These are phyloP conservation scores for Apiospora marii DNA, from an alignment of 2,329 filamentous ascomycete genomes.

Conservation along the genomic window DNA sequence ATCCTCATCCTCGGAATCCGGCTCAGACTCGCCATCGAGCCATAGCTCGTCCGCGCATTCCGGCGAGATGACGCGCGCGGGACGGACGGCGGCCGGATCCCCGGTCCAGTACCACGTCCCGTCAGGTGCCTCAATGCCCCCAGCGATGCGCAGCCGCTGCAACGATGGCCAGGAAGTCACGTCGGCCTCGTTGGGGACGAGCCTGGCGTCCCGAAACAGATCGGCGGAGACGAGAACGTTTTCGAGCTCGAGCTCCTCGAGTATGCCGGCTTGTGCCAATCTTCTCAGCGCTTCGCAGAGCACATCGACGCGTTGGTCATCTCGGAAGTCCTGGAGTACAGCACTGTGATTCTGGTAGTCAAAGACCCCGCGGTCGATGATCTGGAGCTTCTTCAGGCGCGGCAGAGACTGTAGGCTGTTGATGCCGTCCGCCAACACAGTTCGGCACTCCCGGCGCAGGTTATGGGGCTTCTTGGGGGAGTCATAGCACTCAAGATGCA, in stretches of 20 bases:
- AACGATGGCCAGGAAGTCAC: too few relatives aligned
- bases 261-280: not conserved
- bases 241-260: not conserved
- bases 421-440: too few relatives aligned
- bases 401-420: too few relatives aligned
- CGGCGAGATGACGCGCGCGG: too few relatives aligned
- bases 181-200: not conserved
- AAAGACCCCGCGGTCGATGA: too few relatives aligned
- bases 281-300: not conserved
- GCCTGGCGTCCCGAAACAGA: not conserved
- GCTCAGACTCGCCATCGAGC: not conserved
- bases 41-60: too few relatives aligned
- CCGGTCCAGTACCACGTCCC: slow-evolving; percentile 6
- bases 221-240: not conserved
- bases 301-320: not conserved
- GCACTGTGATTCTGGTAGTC: too few relatives aligned
- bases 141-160: not conserved
- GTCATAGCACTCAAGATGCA: too few relatives aligned
- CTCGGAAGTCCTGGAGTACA: not conserved
- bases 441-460: too few relatives aligned
- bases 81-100: not conserved
- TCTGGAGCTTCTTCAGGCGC: too few relatives aligned
- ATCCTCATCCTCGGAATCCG: not conserved
- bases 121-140: not conserved
- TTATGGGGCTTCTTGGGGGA: too few relatives aligned